Evolutionary conservation across 2,329 filamentous ascomycete species (phyloP), one percentile per base, ranked within the genome.

Genomic region (Neurospora sp.): DNA sequence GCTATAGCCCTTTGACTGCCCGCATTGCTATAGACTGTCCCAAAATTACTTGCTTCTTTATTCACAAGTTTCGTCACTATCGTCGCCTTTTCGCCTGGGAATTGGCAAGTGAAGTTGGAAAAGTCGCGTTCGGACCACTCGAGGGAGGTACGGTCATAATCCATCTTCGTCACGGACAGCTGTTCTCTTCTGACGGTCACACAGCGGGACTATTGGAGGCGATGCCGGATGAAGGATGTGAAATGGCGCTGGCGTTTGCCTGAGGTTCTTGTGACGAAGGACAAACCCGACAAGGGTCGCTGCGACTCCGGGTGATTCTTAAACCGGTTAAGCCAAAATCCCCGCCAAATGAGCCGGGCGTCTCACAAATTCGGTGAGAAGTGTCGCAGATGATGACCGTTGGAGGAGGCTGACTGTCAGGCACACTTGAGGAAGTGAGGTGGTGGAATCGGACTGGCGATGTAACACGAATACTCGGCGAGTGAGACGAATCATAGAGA

Each of bases 121-220:
- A 69, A 67, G 6, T 69, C 68, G 8, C 38, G 38, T 2, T 66
- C 38, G 38, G 52, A 40, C 68, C 58, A 69, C 52, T 69, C 68
- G 7, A 69, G 19, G 0, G 52, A 66, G 8, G 38, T 69, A 19
- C 68, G 68, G 3, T 69, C 68, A 36, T 67, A 38, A 17, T 72
- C 70, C 19, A 71, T 69, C 7, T 62, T 62, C 23, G 52, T 4
- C 13, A 58, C 23, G 13, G n/a, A 3, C 13, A 28, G 17, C 19
- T 4, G 19, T 23, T 15, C 4, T 8, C 6, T 15, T 58, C 11
- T 2, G 7, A 1, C 1, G 15, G 28, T 28, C 11, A 8, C 19
- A 8, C 19, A 8, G 13, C 11, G 2, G 6, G 2, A 15, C 46
- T 3, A n/a, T 15, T 6, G 15, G 11, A 7, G 19, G 43, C 43